Conservation (phyloP, 345 rosid genomes). For the Eucalyptus paniculata region DNA sequence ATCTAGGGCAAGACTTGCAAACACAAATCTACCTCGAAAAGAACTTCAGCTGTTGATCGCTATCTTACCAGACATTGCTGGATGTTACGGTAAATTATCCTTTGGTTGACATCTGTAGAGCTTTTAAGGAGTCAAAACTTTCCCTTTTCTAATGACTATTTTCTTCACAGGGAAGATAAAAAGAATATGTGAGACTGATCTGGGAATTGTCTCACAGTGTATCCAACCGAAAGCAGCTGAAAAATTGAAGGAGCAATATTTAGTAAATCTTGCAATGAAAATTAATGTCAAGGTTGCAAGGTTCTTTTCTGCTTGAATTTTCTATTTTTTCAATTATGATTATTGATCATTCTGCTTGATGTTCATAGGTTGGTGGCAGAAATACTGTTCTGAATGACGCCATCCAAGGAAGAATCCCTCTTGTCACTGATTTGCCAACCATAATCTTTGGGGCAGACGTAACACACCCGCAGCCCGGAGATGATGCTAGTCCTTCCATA, state of each 20-base stretch:
- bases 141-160: not conserved
- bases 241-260: conserved; percentile 30
- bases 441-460: conserved; percentile 80
- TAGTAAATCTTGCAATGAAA: conserved; percentile 56
- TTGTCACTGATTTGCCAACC: conserved; percentile 36
- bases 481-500: conserved; percentile 65
- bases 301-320: not conserved
- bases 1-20: not conserved
- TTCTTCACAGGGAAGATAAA: conserved; percentile 37
- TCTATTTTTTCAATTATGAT: not conserved
- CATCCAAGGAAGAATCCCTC: conserved; percentile 29
- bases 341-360: not conserved
- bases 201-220: conserved; percentile 76
- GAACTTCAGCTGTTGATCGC: conserved; percentile 44
- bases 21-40: not conserved
- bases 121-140: not conserved
- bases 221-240: conserved; percentile 33
- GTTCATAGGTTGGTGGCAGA: conserved; percentile 54
- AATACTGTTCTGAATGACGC: conserved; percentile 61
- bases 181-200: conserved; percentile 54
- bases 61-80: conserved; percentile 53
- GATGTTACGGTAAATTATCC: conserved; percentile 42
- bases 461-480: conserved; percentile 70
- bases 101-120: not conserved
- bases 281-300: conserved; percentile 66